These are phyloP conservation scores for Gynostemma pentaphyllum DNA, from an alignment of 306 rosid species.

Conservation along the genomic window DNA sequence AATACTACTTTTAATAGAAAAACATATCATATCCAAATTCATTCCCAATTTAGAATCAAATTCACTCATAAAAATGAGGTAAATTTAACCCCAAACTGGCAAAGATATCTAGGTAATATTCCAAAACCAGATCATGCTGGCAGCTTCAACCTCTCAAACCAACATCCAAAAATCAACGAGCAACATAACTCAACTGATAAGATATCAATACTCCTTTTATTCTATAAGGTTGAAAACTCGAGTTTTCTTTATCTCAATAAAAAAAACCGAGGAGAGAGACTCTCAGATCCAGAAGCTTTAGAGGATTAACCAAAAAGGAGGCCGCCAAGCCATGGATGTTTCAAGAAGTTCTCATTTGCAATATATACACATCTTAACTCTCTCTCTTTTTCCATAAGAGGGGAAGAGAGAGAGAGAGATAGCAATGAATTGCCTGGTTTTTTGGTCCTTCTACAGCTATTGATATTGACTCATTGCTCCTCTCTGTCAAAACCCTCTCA, in stretches of 20 bases:
- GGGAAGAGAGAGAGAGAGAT: conserved; percentile 9
- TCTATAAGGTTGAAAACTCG: too few relatives aligned
- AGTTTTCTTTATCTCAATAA: conserved; percentile 16
- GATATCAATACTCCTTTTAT: too few relatives aligned
- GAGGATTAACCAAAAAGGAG: too few relatives aligned
- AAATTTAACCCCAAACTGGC: not conserved
- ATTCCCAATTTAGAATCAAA: not conserved
- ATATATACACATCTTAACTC: not conserved
- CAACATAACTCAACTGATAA: conserved; percentile 4
- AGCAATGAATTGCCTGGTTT: not conserved
- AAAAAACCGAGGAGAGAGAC: too few relatives aligned
- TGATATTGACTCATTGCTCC: conserved; percentile 37
- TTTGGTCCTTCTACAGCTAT: conserved; percentile 61
- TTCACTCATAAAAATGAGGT: not conserved
- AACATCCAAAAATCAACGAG: conserved; percentile 21
- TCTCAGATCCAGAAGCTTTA: too few relatives aligned
- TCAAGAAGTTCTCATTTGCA: not conserved
- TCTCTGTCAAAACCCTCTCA: conserved; percentile 5
- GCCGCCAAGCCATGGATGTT: conserved; percentile 5
- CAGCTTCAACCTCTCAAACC: conserved; percentile 98
- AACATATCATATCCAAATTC: conserved; percentile 12
- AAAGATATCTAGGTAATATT: not conserved
- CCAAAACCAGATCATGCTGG: conserved; percentile 98
- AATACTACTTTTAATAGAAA: not conserved
- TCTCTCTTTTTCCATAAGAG: conserved; percentile 9